Evolutionary conservation across 768 basidiomycete genomes (phyloP).

Genomic region (Vararia minispora): DNA sequence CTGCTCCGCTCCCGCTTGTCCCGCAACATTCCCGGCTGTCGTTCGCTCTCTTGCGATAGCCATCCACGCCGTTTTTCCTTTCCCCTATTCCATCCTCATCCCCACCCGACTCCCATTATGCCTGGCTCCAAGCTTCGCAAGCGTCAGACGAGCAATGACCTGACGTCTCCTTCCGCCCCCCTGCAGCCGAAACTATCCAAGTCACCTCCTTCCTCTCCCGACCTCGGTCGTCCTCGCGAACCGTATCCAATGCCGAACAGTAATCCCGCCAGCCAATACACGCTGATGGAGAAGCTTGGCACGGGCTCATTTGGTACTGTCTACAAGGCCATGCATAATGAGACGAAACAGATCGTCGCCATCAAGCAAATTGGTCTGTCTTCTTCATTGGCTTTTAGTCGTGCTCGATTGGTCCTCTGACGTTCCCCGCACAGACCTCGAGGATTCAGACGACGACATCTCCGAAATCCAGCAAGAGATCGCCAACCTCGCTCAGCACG

Average conservation of each 20-base stretch:
- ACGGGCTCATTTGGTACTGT: constrained; percentile 96
- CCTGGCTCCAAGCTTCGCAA: constrained; percentile 7
- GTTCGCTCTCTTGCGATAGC: too few relatives aligned
- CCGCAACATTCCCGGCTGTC: too few relatives aligned
- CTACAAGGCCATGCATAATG: constrained; percentile 95
- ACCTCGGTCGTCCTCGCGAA: constrained; percentile 35
- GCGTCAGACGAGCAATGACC: constrained; percentile 9
- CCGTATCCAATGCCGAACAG: constrained; percentile 62
- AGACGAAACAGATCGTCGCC: constrained; percentile 89
- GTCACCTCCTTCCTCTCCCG: constrained; percentile 40
- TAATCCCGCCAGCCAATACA: constrained; percentile 87
- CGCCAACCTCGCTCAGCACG: constrained; percentile 88
- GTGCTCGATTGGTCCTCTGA: background rate
- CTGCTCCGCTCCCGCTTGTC: too few relatives aligned
- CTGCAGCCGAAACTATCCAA: constrained; percentile 33
- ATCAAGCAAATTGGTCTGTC: constrained; percentile 89
- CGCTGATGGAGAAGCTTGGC: constrained; percentile 90
- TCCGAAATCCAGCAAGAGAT: constrained; percentile 99
- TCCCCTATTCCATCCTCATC: background rate
- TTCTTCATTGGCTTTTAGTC: background rate
- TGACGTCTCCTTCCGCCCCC: constrained; percentile 13
- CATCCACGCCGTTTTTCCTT: constrained; percentile 4
- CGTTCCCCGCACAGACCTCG: constrained; percentile 54
- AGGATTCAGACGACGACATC: constrained; percentile 98
- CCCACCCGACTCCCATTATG: too few relatives aligned